Evolutionary conservation across 1,284 basidiomycete species (phyloP), one percentile per base, ranked within the genome.

Genomic region (Hemileia vastatrix): DNA sequence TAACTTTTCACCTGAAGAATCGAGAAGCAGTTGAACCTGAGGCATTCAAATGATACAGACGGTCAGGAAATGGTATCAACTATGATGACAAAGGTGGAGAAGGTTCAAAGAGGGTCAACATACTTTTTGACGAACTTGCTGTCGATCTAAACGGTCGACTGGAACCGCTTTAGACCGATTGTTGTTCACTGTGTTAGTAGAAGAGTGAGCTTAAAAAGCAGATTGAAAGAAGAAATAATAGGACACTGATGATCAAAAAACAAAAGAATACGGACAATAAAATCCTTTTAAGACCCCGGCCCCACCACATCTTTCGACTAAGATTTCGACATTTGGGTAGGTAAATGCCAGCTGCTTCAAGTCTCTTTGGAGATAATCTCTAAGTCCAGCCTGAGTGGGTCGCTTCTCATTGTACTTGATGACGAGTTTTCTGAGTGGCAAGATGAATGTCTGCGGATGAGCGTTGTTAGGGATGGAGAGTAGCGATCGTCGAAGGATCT

Each of bases 161-260:
- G 59, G 59, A 49, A 61, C 40, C 24, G 59, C 49, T 54, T 61
- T 61, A 3, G 52, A 54, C 27, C 59, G 59, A 49, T 61, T 61
- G 31, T 61, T 61, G 40, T 61, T 61, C 11, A 61, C 59, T 61
- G 31, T 36, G 36, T 40, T 21, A 52, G 24, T 23, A 21, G 15
- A 53, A 18, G 36, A 50, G 8, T 15, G 11, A 6, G 24, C n/a
- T 27, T 53, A 15, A 23, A 18, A 45, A 55, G 54, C 19, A 8
- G 18, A 18, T 19, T 11, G 18, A n/a, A 11, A 4, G 2, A 18
- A 33, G 24, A 4, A 2, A 6, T 32, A n/a, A 32, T 53, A 6
- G 3, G 11, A 18, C 6, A 9, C 4, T 18, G 44, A 21, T 45
- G 6, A 18, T 45, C 44, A 45, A 45, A 8, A 21, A n/a, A 5